phyloP scores from a whole-genome alignment of 2,329 filamentous ascomycete species.

The Chaetomiaceae sp. region DNA sequence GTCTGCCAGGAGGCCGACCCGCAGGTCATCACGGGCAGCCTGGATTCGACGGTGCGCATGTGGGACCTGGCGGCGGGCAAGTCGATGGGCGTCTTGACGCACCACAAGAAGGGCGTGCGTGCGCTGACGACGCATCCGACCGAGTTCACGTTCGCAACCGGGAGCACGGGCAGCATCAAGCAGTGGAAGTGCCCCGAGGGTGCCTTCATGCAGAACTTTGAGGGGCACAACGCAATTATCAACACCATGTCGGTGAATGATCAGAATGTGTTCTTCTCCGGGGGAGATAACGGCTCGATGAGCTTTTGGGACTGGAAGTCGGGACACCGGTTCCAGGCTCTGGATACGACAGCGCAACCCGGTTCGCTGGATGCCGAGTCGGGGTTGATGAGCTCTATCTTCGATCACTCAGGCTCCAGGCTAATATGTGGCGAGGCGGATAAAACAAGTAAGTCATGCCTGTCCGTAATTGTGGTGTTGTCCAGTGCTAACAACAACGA shows the following conservation, averaged over 20 bases:
- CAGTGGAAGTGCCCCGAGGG: conserved; percentile 99
- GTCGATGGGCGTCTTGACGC: conserved; percentile 90
- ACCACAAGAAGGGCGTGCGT: conserved; percentile 97
- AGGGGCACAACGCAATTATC: conserved; percentile 93
- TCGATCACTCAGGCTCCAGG: conserved; percentile 81
- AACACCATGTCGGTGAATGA: conserved; percentile 92
- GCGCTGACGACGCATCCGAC: conserved; percentile 78
- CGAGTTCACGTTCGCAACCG: conserved; percentile 94
- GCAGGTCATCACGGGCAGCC: conserved; percentile 87
- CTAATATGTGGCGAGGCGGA: conserved; percentile 94
- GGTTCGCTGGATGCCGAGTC: conserved; percentile 91
- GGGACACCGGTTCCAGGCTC: conserved; percentile 82
- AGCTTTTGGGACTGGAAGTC: conserved; percentile 99
- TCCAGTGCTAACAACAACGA: conserved; percentile 26
- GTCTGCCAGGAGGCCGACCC: conserved; percentile 95
- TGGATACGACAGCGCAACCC: conserved; percentile 89
- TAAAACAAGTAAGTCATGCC: conserved; percentile 67
- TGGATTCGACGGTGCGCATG: conserved; percentile 84
- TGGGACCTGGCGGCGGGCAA: conserved; percentile 98
- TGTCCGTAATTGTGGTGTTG: background rate
- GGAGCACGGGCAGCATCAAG: conserved; percentile 90
- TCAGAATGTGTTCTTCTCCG: conserved; percentile 91
- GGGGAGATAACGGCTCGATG: conserved; percentile 93
- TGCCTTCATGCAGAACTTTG: conserved; percentile 98
- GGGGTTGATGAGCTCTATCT: conserved; percentile 90